Base-by-base conservation (phyloP, 352 stramenopile species). In the Pythium volutum region DNA sequence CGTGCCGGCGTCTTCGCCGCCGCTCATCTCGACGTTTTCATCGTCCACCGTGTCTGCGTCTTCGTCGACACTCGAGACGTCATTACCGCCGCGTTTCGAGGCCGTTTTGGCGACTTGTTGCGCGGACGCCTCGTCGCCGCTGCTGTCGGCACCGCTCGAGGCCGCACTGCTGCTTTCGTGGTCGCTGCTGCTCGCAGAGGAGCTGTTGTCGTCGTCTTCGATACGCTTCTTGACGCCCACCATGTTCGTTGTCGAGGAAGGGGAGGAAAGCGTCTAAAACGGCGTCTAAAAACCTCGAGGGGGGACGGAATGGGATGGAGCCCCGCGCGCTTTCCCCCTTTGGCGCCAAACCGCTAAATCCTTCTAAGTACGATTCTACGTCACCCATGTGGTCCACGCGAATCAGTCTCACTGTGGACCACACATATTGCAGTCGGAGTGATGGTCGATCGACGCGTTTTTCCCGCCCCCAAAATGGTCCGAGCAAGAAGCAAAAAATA, bases 1-100 rank as follows among this genome's bases (percentile, higher is more conserved):
- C 31, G 69, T 31, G 26, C 23, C 68, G 36, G 72, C 68, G 42
- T 74, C 66, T 26, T 63, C 62, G 39, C 71, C 67, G 20, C 59
- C 70, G 59, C 62, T 67, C 42, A 69, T 67, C 34, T 64, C 69
- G 43, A 57, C 63, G 33, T 59, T 41, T 16, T 59, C 60, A 15
- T 66, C 59, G 11, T 63, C 66, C 39, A 48, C 57, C 22, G 47
- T 66, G 48, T 74, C 52, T 42, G 63, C 59, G 53, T 57, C 58
- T 15, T 56, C 55, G 58, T 64, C 58, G 2, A 54, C 59, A 39
- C 48, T 58, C 5, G 41, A 15, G 9, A 34, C 31, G 34, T 54
- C 39, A 15, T 39, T 18, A 2, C 38, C 31, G 8, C 15, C 27
- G 18, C 25, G 27, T 16, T 50, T 54, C n/a, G 43, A 14, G 18